Evolutionary conservation across 1,284 basidiomycete genomes (phyloP), one percentile per base, ranked within the genome.

Genomic region (Apiotrichum domesticum): DNA sequence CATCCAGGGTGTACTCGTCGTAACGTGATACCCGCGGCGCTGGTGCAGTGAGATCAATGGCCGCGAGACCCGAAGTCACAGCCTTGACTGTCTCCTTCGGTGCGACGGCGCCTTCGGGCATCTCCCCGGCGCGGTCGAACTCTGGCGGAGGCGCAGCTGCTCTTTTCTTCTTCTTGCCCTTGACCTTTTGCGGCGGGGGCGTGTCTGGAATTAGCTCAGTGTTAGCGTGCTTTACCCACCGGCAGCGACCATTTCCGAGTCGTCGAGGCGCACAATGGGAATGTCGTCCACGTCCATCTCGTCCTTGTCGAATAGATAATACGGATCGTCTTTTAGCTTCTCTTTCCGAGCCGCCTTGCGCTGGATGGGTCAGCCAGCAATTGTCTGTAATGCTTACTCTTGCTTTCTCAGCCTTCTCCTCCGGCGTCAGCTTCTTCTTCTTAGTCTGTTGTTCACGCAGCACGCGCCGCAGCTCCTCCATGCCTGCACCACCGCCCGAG

Each of bases 81-180:
- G 48, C 45, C 3, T 33, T 35, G 8, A 40, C 39, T 10, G 40
- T 43, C 29, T 35, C 40, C n/a, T n/a, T 54, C 46, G 58, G 49
- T 2, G 69, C 37, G 6, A 73, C 63, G n/a, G 79, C 80, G 35
- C 83, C 82, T 44, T 82, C 81, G 2, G 90, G 92, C 86, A 93
- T 88, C 74, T 92, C 90, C 2, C 91, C 91, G 0, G 84, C 82
- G 64, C 82, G 83, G 63, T 93, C 89, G 62, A 94, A 72, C 35
- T 70, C 66, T 3, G 66, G 66, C 11, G 68, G 67, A 13, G 71
- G 64, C n/a, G 66, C 63, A 13, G 54, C 34, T 3, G 52, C n/a
- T 41, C 51, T 59, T 47, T 61, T 62, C 51, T 51, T 54, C 54
- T 51, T 59, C 46, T 58, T 57, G 33, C 41, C 32, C 52, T 59